A percentile compares a stretch with the other conserved stretches of the same genome.
phyloP scores from a whole-genome alignment of 1,139 yeast species.

The Nakaseomyces bracarensis region DNA sequence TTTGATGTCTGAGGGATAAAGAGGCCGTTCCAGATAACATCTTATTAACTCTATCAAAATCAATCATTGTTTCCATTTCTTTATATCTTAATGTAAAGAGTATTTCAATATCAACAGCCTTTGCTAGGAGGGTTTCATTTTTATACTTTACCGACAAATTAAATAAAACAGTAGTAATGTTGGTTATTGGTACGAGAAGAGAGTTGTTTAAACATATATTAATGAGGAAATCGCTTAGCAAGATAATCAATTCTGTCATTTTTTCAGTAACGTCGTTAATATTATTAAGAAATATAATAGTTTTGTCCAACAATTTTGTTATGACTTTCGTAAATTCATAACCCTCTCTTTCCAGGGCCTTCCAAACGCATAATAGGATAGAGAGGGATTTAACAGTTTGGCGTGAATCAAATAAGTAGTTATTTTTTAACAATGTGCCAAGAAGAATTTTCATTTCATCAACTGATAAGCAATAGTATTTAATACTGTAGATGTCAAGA shows the following conservation, averaged over 20 bases:
- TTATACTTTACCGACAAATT: slow-evolving; percentile 23
- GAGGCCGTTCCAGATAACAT: not conserved
- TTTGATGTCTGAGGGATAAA: not conserved
- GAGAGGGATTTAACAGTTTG: not conserved
- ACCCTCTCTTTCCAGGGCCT: slow-evolving; percentile 10
- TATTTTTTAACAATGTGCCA: not conserved
- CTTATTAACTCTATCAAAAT: not conserved
- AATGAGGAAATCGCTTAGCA: not conserved
- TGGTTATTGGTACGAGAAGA: slow-evolving; percentile 24
- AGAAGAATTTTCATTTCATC: not conserved
- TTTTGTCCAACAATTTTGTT: slow-evolving; percentile 15
- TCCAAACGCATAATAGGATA: slow-evolving; percentile 10
- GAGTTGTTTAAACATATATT: not conserved
- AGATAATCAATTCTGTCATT: not conserved
- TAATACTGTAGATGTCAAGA: not conserved
- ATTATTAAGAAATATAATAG: slow-evolving; percentile 16
- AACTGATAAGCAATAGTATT: not conserved
- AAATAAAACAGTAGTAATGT: slow-evolving; percentile 30
- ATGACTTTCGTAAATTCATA: slow-evolving; percentile 9
- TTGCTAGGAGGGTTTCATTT: slow-evolving; percentile 11
- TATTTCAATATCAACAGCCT: slow-evolving; percentile 10
- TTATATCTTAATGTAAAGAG: not conserved
- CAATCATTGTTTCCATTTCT: too few species aligned
- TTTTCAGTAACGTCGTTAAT: slow-evolving; percentile 9
- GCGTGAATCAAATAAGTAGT: not conserved